Evolutionary conservation across 352 stramenopile genomes (phyloP), one percentile per base, ranked within the genome.

Genomic region (Globisporangium parvum): DNA sequence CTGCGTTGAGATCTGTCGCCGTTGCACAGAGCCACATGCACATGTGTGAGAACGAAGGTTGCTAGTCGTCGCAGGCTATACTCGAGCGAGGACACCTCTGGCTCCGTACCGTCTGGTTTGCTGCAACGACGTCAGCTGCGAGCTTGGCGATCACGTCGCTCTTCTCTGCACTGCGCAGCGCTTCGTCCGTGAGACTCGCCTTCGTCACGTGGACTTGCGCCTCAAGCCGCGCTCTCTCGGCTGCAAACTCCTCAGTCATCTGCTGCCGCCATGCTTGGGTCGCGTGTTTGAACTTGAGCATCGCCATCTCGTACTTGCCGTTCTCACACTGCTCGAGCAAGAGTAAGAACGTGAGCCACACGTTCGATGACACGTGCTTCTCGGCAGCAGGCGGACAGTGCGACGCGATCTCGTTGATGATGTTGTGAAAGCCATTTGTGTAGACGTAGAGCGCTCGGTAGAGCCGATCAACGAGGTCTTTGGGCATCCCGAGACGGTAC

Each of bases 381-480:
- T 90, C 80, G 17, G 82, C 69, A 1, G 53, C 65, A 4, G 78
- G 69, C 10, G 82, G 82, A 39, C 80, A 90, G 37, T 85, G 82
- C 11, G 78, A 67, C 11, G 79, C 75, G 33, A 93, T 88, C 53
- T 93, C 80, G 47, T 82, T 82, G 64, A 93, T 88, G 54, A 93
- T 74, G 37, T 80, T 91, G 70, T 91, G 80, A 44, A 93, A 93
- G 8, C 82, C 80, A 51, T 88, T 93, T 15, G 80, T 89, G 63
- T 93, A 91, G 24, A 93, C 80, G 65, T 91, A 93, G 6, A 93
- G 62, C 21, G 78, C 80, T n/a, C 82, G 76, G 53, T 88, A 93
- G 1, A 93, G 65, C 1, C 82, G 75, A 60, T 91, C 80, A 6
- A 93, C 82, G 15, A 93, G 66, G 14, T 84, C 73, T 51, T 87